A percentile compares a stretch with the other conserved stretches of the same genome.
Evolutionary conservation across 805 yeast species (phyloP).

Genomic region (Barnettozyma siamensis): DNA sequence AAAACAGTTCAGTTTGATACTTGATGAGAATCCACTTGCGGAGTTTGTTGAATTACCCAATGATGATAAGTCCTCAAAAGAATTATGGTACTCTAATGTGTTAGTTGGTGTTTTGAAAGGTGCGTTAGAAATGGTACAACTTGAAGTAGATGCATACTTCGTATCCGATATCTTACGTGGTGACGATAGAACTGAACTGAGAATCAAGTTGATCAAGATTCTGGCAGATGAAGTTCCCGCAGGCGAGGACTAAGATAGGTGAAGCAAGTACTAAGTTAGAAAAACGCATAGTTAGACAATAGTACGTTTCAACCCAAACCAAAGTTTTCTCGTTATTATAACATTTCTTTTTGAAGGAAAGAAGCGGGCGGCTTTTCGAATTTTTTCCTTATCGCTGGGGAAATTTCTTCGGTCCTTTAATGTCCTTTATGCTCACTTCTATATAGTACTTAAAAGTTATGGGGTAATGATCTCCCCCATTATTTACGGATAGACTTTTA

Average conservation of each 20-base stretch:
- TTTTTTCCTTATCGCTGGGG: too few relatives aligned
- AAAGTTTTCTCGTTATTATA: too few relatives aligned
- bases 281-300: too few relatives aligned
- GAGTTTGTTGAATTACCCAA: constrained; percentile 94
- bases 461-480: too few relatives aligned
- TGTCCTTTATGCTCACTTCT: too few relatives aligned
- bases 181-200: constrained; percentile 72
- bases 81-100: constrained; percentile 90
- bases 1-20: constrained; percentile 63
- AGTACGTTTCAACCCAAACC: too few relatives aligned
- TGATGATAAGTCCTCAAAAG: constrained; percentile 61
- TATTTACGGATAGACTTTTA: too few relatives aligned
- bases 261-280: too few relatives aligned
- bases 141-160: constrained; percentile 80
- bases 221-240: constrained; percentile 95
- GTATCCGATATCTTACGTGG: constrained; percentile 80
- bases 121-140: constrained; percentile 91
- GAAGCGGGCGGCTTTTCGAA: too few relatives aligned
- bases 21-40: constrained; percentile 84
- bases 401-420: too few relatives aligned
- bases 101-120: constrained; percentile 88
- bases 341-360: too few relatives aligned
- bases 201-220: constrained; percentile 62
- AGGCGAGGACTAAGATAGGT: constrained; percentile 87
- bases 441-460: too few relatives aligned